Evolutionary conservation across 1,284 basidiomycete genomes (phyloP), one percentile per base, ranked within the genome.

Genomic region (Flammula alnicola): DNA sequence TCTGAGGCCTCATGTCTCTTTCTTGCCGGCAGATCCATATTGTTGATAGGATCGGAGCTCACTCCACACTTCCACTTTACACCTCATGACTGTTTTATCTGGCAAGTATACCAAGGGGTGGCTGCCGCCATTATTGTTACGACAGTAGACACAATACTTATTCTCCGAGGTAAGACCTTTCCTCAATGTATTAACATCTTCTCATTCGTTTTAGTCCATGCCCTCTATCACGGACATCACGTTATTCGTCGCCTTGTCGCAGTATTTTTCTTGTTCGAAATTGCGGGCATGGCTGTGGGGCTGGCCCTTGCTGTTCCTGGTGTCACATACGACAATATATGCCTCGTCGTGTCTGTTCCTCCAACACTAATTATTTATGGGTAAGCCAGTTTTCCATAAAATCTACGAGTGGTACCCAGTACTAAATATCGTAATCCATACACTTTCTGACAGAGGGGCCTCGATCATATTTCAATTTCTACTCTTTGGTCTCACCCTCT

Each of bases 31-130:
- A 71, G 68, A 31, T 65, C 70, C 3, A 64, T 67, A 12, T 51
- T 70, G 8, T 57, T 68, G 32, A 56, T 72, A 27, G 70, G 69
- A 7, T 64, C 69, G 12, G 65, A 69, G 45, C 47, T 70, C 16
- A 63, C 68, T 3, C 62, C 65, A 2, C 52, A 44, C n/a, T 64
- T 72, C 20, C 60, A 66, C 40, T 72, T 69, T 49, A 67, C 70
- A 1, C 46, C 42, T 16, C 62, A 66, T 51, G 69, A 67, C 35
- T 74, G 71, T 54, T 72, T 62, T 51, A 66, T 72, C 35, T 74
- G 70, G 70, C 65, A 73, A 53, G 55, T 71, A 10, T 74, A 66
- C 42, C 70, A 72, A 59, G 69, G 63, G 4, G 52, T 67, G n/a
- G 63, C 64, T 3, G 58, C 65, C 1, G 35, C 61, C 4, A 41